phyloP scores from a whole-genome alignment of 805 yeast species.

The Blastobotrys muscicola region DNA sequence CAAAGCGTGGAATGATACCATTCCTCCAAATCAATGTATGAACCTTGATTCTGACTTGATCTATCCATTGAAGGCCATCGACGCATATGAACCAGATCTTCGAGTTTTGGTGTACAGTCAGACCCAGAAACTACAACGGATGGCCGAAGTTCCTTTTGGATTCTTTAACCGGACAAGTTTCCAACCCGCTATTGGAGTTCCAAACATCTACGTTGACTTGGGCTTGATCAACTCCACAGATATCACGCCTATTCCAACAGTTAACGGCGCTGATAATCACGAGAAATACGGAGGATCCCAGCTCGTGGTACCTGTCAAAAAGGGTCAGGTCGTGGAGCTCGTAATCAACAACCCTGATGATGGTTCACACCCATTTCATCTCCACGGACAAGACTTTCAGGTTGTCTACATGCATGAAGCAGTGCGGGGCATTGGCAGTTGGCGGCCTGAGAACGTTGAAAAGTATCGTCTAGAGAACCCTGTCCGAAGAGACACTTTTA shows the following conservation, averaged over 20 bases:
- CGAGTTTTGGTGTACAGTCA: constrained; percentile 8
- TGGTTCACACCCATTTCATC: constrained; percentile 92
- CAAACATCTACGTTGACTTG: constrained; percentile 21
- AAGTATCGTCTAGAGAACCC: constrained; percentile 36
- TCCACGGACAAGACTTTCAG: constrained; percentile 86
- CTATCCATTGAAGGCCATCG: constrained; percentile 4
- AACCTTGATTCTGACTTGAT: constrained; percentile 7
- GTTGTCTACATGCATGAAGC: constrained; percentile 48
- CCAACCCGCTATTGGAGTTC: constrained; percentile 21
- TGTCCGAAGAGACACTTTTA: constrained; percentile 58
- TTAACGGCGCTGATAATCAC: constrained; percentile 45
- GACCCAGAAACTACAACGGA: constrained; percentile 10
- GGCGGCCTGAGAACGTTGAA: constrained; percentile 39
- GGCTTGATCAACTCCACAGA: constrained; percentile 23
- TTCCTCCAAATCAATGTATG: constrained; percentile 6
- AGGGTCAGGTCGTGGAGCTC: constrained; percentile 58
- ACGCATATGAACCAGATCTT: constrained; percentile 12
- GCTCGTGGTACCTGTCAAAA: constrained; percentile 46
- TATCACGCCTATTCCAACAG: constrained; percentile 30
- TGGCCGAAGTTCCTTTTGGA: constrained; percentile 13
- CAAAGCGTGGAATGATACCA: constrained; percentile 14
- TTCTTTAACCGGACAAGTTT: constrained; percentile 7
- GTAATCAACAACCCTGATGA: constrained; percentile 73
- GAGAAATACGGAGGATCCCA: constrained; percentile 43
- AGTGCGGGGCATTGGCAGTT: constrained; percentile 35